Evolutionary conservation across 257 asterid genomes (phyloP).

Genomic region (Gentiana dahurica): DNA sequence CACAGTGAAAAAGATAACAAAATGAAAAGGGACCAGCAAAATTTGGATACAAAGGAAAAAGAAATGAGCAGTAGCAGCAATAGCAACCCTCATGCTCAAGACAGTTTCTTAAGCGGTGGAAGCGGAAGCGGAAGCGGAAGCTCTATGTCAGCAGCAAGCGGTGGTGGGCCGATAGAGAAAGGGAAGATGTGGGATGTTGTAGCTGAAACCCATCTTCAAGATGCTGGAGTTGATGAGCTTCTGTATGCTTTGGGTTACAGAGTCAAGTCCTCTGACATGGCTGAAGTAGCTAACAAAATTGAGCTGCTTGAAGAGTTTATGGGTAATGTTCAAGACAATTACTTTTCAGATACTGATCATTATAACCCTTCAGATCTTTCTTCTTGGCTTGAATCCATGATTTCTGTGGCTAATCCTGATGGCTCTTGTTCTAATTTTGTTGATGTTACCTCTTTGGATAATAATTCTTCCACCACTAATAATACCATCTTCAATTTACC

Average conservation of each 20-base stretch:
- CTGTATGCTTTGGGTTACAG: constrained; percentile 62
- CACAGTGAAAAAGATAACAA: too few species aligned
- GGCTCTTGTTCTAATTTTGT: constrained; percentile 21
- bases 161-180: background rate
- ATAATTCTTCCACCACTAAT: constrained; percentile 2
- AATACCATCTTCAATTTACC: background rate
- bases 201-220: constrained; percentile 10
- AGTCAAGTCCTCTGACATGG: constrained; percentile 57
- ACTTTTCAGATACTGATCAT: constrained; percentile 53
- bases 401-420: constrained; percentile 41
- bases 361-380: constrained; percentile 83
- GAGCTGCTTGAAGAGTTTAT: constrained; percentile 53
- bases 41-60: constrained; percentile 1
- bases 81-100: too few species aligned
- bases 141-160: constrained; percentile 6
- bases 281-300: constrained; percentile 58
- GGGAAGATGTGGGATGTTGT: constrained; percentile 35
- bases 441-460: constrained; percentile 12
- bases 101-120: background rate
- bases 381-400: constrained; percentile 78
- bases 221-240: constrained; percentile 51
- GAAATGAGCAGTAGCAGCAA: background rate
- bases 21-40: constrained; percentile 15
- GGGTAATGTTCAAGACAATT: constrained; percentile 25
- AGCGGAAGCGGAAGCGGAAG: constrained; percentile 20